These are phyloP conservation scores for Pseudopithomyces maydicus DNA, from an alignment of 2,329 filamentous ascomycete species.

Conservation along the genomic window DNA sequence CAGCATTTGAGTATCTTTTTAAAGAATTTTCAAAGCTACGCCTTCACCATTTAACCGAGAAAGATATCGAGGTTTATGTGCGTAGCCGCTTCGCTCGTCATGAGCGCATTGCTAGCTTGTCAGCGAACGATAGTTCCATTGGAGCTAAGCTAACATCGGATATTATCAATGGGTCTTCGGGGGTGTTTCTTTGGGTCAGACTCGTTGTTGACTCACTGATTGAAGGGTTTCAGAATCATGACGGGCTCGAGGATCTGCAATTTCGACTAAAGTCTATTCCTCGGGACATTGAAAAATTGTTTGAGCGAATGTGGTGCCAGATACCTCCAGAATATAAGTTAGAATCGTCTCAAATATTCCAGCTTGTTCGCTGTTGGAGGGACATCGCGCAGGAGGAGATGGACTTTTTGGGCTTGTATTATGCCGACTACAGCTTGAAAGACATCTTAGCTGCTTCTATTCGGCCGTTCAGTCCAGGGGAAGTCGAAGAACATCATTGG, in stretches of 20 bases:
- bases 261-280: background rate
- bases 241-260: background rate
- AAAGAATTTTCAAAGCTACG: background rate
- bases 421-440: background rate
- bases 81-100: background rate
- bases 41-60: constrained; percentile 5
- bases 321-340: background rate
- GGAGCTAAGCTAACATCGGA: background rate
- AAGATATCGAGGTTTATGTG: constrained; percentile 10
- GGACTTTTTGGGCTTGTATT: background rate
- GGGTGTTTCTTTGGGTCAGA: constrained; percentile 16
- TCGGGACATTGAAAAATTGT: constrained; percentile 3
- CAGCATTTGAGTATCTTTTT: constrained; percentile 11
- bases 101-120: background rate
- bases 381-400: background rate
- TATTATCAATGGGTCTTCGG: background rate
- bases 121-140: background rate
- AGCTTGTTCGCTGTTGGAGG: background rate
- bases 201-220: constrained; percentile 6
- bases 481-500: background rate
- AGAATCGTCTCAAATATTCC: constrained; percentile 6
- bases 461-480: background rate
- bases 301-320: background rate
- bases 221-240: background rate
- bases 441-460: background rate